Base-by-base conservation (phyloP, 2,329 filamentous ascomycete genomes). In the Chaetomium olivaceum region DNA sequence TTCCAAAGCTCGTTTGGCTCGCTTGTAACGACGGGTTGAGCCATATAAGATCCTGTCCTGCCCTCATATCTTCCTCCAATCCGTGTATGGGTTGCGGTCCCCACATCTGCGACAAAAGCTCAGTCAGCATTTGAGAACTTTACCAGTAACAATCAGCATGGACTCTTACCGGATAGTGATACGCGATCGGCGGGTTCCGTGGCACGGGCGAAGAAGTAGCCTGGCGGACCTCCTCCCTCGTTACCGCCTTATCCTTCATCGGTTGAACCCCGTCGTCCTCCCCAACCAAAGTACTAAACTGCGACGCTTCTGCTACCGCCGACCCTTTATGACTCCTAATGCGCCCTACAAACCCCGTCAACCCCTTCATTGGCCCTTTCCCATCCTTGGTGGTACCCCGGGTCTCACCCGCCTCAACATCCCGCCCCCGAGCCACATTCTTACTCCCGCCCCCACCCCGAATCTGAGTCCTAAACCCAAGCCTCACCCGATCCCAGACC, bases 151-250 rank as follows among this genome's bases (percentile, higher is more conserved):
- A 11, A 23, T 5, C 21, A 31, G 5, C 8, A 4, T 2, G 12
- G 16, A 12, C 3, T 23, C 57, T 48, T 33, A 50, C 57, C 57
- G 57, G 57, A 5, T 59, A 59, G 25, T 59, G 57, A 23, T 48
- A 59, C 14, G 57, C 57, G 33, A 43, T 39, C 21, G 57, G 39
- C 25, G 57, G 39, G 23, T 21, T 31, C 27, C 43, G 57, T 1
- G 25, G 23, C 19, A 27, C 9, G 16, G 25, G 39, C 19, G 27
- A 50, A 16, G 43, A 4, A 21, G 43, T n/a, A 14, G 48, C 25
- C 39, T 59, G 57, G 21, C 43, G 19, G 19, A 50, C 43, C 27
- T 59, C 43, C 16, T 33, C 57, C 23, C 43, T 31, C 8, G 5
- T 19, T 39, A 5, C 27, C 8, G n/a, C 39, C 16, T 58, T 16